Evolutionary conservation across 2,329 filamentous ascomycete species (phyloP).

Genomic region (Byssothecium circinans): DNA sequence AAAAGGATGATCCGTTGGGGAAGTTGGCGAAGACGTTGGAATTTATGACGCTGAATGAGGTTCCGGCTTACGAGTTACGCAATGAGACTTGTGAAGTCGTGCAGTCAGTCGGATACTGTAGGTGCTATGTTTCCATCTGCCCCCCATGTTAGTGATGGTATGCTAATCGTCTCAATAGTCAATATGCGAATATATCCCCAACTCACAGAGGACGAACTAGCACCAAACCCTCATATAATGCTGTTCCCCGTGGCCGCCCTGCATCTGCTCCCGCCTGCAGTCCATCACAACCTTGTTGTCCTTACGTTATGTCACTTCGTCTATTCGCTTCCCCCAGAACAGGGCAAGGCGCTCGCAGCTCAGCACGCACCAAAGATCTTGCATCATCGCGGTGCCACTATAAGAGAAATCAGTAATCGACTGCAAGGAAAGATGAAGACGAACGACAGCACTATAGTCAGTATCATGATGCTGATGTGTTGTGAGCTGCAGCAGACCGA

Average conservation of each 20-base stretch:
- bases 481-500: slow-evolving; percentile 33
- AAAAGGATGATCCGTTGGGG: slow-evolving; percentile 6
- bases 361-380: slow-evolving; percentile 25
- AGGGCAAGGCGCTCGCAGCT: slow-evolving; percentile 10
- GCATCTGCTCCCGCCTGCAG: slow-evolving; percentile 31
- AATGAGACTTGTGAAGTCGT: slow-evolving; percentile 33
- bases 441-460: slow-evolving; percentile 29
- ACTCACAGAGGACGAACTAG: slow-evolving; percentile 16
- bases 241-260: slow-evolving; percentile 27
- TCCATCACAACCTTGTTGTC: slow-evolving; percentile 33
- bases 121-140: slow-evolving; percentile 1
- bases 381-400: slow-evolving; percentile 33
- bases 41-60: slow-evolving; percentile 19
- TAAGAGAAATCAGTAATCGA: slow-evolving; percentile 25
- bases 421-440: slow-evolving; percentile 27
- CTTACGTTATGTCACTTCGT: slow-evolving; percentile 30
- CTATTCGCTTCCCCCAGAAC: slow-evolving; percentile 15
- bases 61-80: slow-evolving; percentile 25
- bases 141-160: neutral
- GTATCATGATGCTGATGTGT: slow-evolving; percentile 33
- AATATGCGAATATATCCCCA: slow-evolving; percentile 29
- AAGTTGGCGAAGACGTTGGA: slow-evolving; percentile 17
- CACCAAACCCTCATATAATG: slow-evolving; percentile 30
- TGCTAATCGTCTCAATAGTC: slow-evolving; percentile 13
- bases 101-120: slow-evolving; percentile 37